Percentiles rank a stretch among this genome's conserved stretches.
Evolutionary conservation across 176 grass and related monocot species (phyloP).

Genomic region (Rhipidocladum racemiflorum): DNA sequence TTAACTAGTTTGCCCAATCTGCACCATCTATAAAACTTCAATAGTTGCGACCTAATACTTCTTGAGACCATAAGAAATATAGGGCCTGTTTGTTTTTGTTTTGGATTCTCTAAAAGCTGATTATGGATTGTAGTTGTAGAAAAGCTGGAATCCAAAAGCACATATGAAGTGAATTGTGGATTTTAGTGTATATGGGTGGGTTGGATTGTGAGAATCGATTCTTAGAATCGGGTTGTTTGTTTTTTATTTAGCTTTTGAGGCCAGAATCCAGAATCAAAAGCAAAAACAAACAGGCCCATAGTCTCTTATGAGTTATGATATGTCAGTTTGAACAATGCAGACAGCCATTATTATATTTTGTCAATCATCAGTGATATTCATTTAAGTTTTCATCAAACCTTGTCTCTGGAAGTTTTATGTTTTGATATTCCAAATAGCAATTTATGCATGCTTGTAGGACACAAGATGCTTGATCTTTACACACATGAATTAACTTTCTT

Average conservation of each 20-base stretch:
- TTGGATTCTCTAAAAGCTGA: no score
- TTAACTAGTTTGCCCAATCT: not conserved
- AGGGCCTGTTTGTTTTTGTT: no score
- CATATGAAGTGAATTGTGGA: no score
- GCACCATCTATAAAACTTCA: not conserved
- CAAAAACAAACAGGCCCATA: no score
- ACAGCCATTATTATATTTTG: not conserved
- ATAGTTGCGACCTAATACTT: not conserved
- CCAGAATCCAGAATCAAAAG: no score
- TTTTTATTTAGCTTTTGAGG: no score
- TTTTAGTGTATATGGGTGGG: no score
- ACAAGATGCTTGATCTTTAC: slow-evolving; percentile 8
- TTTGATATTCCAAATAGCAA: not conserved
- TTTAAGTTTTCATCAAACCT: slow-evolving; percentile 15
- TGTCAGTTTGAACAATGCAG: slow-evolving; percentile 6
- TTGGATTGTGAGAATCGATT: no score
- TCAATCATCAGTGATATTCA: slow-evolving; percentile 1
- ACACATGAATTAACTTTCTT: slow-evolving; percentile 3
- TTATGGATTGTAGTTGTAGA: no score
- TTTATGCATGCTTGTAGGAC: not conserved
- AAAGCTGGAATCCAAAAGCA: no score
- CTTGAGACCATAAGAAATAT: not conserved
- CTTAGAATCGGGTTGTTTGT: no score
- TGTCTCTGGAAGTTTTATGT: not conserved
- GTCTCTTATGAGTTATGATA: slow-evolving; percentile 31